phyloP scores from a whole-genome alignment of 208 protist species.

The Trypanosomatidae sp. region DNA sequence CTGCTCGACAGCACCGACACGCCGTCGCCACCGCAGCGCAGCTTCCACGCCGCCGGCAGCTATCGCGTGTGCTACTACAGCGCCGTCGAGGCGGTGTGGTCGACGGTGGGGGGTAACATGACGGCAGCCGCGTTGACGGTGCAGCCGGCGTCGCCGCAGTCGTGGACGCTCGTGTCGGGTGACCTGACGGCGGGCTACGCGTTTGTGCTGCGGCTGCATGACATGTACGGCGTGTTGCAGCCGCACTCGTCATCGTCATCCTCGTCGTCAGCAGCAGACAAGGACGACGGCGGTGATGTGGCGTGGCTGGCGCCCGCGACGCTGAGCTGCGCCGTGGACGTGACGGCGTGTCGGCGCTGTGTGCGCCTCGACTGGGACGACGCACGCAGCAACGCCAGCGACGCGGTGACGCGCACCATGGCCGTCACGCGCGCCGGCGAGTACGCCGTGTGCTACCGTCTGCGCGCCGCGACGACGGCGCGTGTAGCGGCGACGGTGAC shows the following conservation, averaged over 20 bases:
- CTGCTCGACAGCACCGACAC: constrained; percentile 51
- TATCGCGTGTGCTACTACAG: constrained; percentile 82
- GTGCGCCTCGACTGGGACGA: constrained; percentile 36
- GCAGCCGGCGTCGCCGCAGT: constrained; percentile 20
- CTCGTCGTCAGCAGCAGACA: too few relatives aligned
- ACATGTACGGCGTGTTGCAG: constrained; percentile 19
- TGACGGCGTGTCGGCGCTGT: constrained; percentile 27
- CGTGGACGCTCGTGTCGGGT: constrained; percentile 16
- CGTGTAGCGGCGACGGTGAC: constrained; percentile 23
- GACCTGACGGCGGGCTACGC: constrained; percentile 17
- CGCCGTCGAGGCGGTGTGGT: constrained; percentile 38
- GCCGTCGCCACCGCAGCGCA: constrained; percentile 44
- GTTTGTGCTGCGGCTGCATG: constrained; percentile 46
- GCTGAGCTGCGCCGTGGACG: constrained; percentile 39
- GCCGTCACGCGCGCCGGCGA: constrained; percentile 21
- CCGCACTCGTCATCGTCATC: too few relatives aligned
- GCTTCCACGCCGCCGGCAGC: constrained; percentile 42
- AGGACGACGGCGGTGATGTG: constrained; percentile 19
- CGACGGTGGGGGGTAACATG: constrained; percentile 50
- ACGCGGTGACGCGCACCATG: constrained; percentile 19
- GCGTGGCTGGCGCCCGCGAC: constrained; percentile 47
- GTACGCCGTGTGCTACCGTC: constrained; percentile 72
- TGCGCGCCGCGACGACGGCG: constrained; percentile 43
- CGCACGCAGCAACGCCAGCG: constrained; percentile 11
- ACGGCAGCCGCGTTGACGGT: constrained; percentile 27